A percentile compares a stretch with the other conserved stretches of the same genome.
These are phyloP conservation scores for Suillus occidentalis DNA, from an alignment of 768 basidiomycete genomes.

Conservation along the genomic window DNA sequence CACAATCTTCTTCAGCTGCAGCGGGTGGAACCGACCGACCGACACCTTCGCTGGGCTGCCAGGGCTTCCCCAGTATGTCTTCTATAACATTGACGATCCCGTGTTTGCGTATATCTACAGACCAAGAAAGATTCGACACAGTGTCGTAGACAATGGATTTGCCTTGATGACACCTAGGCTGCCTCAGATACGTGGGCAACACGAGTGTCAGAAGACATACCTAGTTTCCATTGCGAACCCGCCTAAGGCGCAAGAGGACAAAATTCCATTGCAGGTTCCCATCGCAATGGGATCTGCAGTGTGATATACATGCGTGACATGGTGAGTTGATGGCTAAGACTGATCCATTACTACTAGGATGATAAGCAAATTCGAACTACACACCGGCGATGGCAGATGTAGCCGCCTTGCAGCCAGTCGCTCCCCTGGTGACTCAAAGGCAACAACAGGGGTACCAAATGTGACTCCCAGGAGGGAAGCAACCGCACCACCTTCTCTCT, in stretches of 20 bases:
- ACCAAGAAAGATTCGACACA: conserved; percentile 81
- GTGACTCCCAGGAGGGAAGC: conserved; percentile 84
- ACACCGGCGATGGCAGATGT: conserved; percentile 83
- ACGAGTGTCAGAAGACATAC: conserved; percentile 34
- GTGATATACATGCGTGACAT: conserved; percentile 90
- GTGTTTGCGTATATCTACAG: conserved; percentile 80
- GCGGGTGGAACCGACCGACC: conserved; percentile 66
- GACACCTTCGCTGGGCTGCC: conserved; percentile 60
- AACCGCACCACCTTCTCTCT: conserved; percentile 52
- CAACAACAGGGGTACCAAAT: conserved; percentile 84
- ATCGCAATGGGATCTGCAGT: conserved; percentile 94
- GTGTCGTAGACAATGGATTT: conserved; percentile 90
- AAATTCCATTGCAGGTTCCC: conserved; percentile 80
- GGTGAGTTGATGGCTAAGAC: conserved; percentile 64
- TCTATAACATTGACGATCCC: conserved; percentile 80
- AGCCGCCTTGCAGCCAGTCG: conserved; percentile 74
- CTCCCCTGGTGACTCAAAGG: conserved; percentile 91
- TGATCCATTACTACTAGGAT: not conserved
- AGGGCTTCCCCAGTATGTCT: conserved; percentile 64
- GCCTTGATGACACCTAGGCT: conserved; percentile 77
- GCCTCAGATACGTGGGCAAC: not conserved
- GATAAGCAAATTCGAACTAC: conserved; percentile 19
- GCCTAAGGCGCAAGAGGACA: conserved; percentile 79
- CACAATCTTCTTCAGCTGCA: conserved; percentile 60
- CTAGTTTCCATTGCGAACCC: conserved; percentile 89